Evolutionary conservation across 2,329 filamentous ascomycete genomes (phyloP).

Genomic region (Arthrinium puccinioides): DNA sequence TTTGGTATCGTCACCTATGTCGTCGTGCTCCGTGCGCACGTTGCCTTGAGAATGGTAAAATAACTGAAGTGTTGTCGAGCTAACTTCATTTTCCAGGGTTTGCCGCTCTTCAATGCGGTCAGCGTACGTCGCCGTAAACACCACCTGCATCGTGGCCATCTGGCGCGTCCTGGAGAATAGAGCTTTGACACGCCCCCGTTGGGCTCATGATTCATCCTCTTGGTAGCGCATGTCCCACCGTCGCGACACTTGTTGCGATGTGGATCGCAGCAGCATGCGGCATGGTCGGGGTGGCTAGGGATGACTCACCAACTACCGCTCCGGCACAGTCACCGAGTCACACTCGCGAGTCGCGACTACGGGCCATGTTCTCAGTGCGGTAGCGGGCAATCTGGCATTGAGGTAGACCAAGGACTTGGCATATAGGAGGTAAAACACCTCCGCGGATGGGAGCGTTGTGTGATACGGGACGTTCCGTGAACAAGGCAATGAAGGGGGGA

Average conservation of each 20-base stretch:
- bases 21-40: slow-evolving; percentile 20
- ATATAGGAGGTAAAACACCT: too few relatives aligned
- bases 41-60: slow-evolving; percentile 1
- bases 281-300: slow-evolving; percentile 28
- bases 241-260: slow-evolving; percentile 25
- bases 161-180: slow-evolving; percentile 32
- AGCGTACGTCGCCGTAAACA: slow-evolving; percentile 24
- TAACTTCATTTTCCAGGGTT: slow-evolving; percentile 9
- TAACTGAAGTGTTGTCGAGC: not conserved
- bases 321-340: slow-evolving; percentile 24
- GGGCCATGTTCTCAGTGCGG: slow-evolving; percentile 27
- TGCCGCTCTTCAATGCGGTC: slow-evolving; percentile 28
- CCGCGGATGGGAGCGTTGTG: too few relatives aligned
- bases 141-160: slow-evolving; percentile 31
- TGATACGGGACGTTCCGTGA: too few relatives aligned
- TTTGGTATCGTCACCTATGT: slow-evolving; percentile 25
- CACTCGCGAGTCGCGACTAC: slow-evolving; percentile 28
- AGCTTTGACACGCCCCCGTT: slow-evolving; percentile 25
- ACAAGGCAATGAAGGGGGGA: too few relatives aligned
- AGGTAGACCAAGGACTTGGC: too few relatives aligned
- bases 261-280: slow-evolving; percentile 25
- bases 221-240: slow-evolving; percentile 30
- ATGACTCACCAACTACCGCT: slow-evolving; percentile 26
- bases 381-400: slow-evolving; percentile 29
- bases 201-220: slow-evolving; percentile 27